Conservation (phyloP, 2,329 filamentous ascomycete species). For the Penicillium sp. region DNA sequence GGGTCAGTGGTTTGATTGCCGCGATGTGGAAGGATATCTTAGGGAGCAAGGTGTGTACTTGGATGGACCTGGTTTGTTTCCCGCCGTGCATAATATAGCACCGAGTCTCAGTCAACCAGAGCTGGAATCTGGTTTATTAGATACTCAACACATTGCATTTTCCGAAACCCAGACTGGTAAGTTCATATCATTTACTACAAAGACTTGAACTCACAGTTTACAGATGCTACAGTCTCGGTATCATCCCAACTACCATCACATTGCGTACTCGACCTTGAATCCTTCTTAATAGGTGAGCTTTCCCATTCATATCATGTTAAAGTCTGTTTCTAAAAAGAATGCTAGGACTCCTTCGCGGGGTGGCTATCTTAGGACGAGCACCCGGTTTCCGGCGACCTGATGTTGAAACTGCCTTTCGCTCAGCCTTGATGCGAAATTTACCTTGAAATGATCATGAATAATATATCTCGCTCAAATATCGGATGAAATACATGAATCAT, state of each 20-base stretch:
- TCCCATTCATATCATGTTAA: neutral
- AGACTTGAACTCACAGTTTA: neutral
- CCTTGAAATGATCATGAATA: too few relatives aligned
- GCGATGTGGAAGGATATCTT: slow-evolving; percentile 22
- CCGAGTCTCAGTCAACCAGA: neutral
- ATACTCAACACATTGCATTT: neutral
- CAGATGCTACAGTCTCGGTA: neutral
- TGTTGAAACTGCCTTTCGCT: neutral
- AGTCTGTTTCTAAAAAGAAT: neutral
- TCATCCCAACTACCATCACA: neutral
- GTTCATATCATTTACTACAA: neutral
- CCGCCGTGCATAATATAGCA: neutral
- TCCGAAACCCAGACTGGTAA: neutral
- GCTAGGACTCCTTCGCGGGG: neutral
- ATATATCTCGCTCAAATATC: too few relatives aligned
- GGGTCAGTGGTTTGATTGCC: slow-evolving; percentile 23
- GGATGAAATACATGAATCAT: too few relatives aligned
- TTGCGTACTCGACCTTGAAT: neutral
- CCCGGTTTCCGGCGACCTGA: slow-evolving; percentile 1
- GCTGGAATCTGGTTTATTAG: neutral
- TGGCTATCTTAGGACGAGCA: slow-evolving; percentile 1
- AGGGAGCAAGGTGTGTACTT: slow-evolving; percentile 3
- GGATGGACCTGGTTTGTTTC: neutral
- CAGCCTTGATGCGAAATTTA: neutral
- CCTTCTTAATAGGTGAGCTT: neutral